A percentile compares a stretch with the other conserved stretches of the same genome.
These are phyloP conservation scores for Kurtzmaniella quercitrusa DNA, from an alignment of 1,139 yeast species.

Conservation along the genomic window DNA sequence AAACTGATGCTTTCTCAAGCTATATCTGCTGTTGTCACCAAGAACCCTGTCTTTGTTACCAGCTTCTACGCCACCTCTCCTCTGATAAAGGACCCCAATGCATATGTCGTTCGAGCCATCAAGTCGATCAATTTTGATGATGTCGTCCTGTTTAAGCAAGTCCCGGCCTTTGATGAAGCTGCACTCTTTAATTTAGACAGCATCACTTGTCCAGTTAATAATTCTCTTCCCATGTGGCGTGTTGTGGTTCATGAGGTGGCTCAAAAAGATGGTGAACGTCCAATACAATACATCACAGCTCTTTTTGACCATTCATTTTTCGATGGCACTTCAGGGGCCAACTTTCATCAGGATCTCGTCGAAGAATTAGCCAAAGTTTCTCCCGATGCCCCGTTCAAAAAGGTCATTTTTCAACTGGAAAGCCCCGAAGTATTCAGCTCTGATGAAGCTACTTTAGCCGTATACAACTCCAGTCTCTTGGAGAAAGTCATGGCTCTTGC, in stretches of 20 bases:
- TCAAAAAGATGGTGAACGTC: not conserved
- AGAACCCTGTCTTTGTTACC: conserved; percentile 19
- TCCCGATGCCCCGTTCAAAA: not conserved
- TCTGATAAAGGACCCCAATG: conserved; percentile 9
- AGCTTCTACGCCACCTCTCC: conserved; percentile 14
- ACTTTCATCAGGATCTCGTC: conserved; percentile 29
- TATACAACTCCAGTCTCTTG: conserved; percentile 12
- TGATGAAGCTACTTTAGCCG: conserved; percentile 6
- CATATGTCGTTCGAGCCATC: conserved; percentile 16
- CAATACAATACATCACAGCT: conserved; percentile 20
- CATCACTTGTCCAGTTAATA: conserved; percentile 13
- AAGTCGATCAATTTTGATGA: conserved; percentile 19
- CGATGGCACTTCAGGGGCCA: conserved; percentile 32
- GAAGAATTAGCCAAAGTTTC: conserved; percentile 10
- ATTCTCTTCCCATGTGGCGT: conserved; percentile 26
- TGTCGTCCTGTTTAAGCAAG: conserved; percentile 16
- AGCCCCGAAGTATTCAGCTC: conserved; percentile 7
- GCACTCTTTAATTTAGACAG: conserved; percentile 16
- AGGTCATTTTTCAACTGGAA: conserved; percentile 7
- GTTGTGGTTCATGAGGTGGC: conserved; percentile 16
- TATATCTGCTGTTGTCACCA: conserved; percentile 16
- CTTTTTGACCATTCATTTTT: conserved; percentile 30
- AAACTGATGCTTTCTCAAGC: conserved; percentile 21
- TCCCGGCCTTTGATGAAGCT: conserved; percentile 15
- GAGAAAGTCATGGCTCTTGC: conserved; percentile 6